Evolutionary conservation across 2,329 filamentous ascomycete species (phyloP).

Genomic region (Venturia oleaginea): DNA sequence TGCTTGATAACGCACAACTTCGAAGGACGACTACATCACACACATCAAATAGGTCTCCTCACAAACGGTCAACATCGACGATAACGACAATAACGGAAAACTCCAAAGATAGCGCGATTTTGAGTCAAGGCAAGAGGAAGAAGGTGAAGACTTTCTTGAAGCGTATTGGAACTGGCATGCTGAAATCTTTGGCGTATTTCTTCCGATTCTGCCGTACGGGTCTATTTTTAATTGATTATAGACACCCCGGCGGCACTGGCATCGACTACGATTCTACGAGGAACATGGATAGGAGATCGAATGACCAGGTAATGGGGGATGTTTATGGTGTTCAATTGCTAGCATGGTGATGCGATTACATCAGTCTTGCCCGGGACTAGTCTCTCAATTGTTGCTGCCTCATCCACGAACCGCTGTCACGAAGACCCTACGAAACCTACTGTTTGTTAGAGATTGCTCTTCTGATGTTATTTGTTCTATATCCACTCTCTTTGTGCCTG

Average conservation of each 20-base stretch:
- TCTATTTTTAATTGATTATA: neutral
- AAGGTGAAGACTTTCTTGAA: neutral
- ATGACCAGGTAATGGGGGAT: neutral
- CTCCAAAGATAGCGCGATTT: neutral
- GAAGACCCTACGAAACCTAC: neutral
- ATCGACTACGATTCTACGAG: neutral
- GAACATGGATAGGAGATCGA: neutral
- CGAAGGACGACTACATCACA: neutral
- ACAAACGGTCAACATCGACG: neutral
- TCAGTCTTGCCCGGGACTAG: neutral
- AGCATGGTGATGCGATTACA: neutral
- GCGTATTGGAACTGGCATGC: neutral
- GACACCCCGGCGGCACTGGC: neutral
- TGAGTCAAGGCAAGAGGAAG: neutral
- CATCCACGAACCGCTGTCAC: neutral
- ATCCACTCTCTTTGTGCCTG: too few species aligned
- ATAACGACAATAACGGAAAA: neutral
- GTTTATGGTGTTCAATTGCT: neutral
- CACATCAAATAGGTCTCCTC: neutral
- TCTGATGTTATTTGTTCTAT: too few species aligned
- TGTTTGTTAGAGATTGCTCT: too few species aligned
- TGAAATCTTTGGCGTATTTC: neutral
- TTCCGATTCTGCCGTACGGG: too few species aligned
- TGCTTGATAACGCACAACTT: neutral
- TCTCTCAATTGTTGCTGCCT: neutral